Evolutionary conservation across 805 yeast genomes (phyloP), one percentile per base, ranked within the genome.

Genomic region (Starmerella roubikii): DNA sequence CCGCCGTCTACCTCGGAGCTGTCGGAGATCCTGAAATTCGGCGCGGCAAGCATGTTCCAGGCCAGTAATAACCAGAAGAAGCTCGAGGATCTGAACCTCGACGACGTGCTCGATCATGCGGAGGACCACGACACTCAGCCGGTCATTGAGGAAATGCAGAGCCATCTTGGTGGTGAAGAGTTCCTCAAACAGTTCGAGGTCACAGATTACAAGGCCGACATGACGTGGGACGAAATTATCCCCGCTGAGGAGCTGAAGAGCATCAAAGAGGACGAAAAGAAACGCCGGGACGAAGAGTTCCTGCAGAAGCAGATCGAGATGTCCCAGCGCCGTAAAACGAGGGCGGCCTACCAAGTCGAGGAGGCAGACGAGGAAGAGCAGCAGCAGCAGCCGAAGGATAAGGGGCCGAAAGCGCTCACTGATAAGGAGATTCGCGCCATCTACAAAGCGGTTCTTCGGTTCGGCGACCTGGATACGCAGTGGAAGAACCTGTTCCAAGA

Each of bases 171-270:
- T 43, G 94, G 97, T 41, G 99, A 91, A 59, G 99, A 91, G 62
- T 91, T 91, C 55, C 69, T 91, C 62, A 84, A 76, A 54, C 99
- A 91, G 61, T 91, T 91, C 58, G 98, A 91, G 61, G 98, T 91
- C 38, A 91, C 99, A 0, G 98, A 91, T 57, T 93, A 86, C 59
- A 91, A 91, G 64, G 97, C 98, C 1, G 95, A 88, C 58, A 85
- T 88, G 45, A 93, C 85, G 47, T 91, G 99, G 99, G 97, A 91
- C 63, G 99, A 91, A 59, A 91, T 91, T 51, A 91, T 91, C 53
- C 99, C 99, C 0, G 86, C 83, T 48, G 94, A 82, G 32, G 98
- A 91, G 58, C 67, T 93, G 47, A 70, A 75, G 44, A 83, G 80
- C 56, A 68, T 91, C 51, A 91, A 91, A 57, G 94, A 81, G 47